These are phyloP conservation scores for Puccinia coronata DNA, from an alignment of 1,284 basidiomycete species.

Conservation along the genomic window DNA sequence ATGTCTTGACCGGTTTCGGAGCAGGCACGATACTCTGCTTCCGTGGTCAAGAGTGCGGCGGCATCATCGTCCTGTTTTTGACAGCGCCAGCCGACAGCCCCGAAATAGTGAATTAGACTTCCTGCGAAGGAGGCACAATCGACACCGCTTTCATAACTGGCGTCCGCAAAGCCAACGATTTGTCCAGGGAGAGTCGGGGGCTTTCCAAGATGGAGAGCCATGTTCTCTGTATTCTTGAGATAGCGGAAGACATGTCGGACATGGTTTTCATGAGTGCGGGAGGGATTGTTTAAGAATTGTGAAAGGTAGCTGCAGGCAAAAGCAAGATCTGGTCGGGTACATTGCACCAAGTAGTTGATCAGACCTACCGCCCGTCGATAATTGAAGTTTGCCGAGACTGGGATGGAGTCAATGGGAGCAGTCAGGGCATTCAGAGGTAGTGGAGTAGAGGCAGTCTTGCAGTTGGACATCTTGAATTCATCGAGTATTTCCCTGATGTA, in stretches of 20 bases:
- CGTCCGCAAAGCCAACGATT: not conserved
- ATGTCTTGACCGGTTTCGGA: conserved; percentile 18
- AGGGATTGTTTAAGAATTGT: conserved; percentile 2
- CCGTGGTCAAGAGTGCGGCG: not conserved
- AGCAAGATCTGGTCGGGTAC: conserved; percentile 17
- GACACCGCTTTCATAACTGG: not conserved
- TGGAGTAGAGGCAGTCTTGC: not conserved
- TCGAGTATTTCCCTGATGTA: too few species aligned
- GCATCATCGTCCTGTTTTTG: conserved; percentile 11
- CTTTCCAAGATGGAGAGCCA: not conserved
- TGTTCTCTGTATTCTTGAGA: not conserved
- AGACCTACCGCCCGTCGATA: conserved; percentile 11
- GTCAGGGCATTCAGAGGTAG: not conserved
- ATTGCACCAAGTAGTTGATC: too few species aligned
- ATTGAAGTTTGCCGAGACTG: not conserved
- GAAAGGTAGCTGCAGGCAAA: conserved; percentile 15
- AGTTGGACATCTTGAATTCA: not conserved
- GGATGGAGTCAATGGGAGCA: not conserved
- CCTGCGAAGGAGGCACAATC: not conserved
- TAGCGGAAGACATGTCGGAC: conserved; percentile 13
- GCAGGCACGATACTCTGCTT: conserved; percentile 9
- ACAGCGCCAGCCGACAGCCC: not conserved
- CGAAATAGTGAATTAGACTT: not conserved
- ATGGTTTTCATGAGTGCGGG: not conserved
- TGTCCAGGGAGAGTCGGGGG: not conserved